phyloP scores from a whole-genome alignment of 2,329 filamentous ascomycete species.

The Coniochaeta ligniaria region DNA sequence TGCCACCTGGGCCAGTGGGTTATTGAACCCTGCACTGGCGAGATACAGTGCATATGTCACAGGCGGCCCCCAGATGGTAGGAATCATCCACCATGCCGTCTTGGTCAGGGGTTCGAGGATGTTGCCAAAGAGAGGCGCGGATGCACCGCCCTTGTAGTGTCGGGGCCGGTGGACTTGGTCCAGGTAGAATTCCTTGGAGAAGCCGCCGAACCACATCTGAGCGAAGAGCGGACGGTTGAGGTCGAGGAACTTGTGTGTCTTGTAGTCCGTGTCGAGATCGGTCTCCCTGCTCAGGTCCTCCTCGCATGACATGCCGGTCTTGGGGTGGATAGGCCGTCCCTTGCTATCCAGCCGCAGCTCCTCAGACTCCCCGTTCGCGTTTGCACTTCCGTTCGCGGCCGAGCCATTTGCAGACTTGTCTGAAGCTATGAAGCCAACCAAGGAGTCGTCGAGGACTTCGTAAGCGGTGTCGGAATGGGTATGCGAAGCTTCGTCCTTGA shows the following conservation, averaged over 20 bases:
- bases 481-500: constrained; percentile 79
- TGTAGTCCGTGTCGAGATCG: constrained; percentile 68
- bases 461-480: constrained; percentile 89
- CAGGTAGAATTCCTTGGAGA: constrained; percentile 93
- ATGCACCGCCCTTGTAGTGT: constrained; percentile 90
- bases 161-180: constrained; percentile 92
- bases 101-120: constrained; percentile 96
- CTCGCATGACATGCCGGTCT: constrained; percentile 81
- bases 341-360: not conserved
- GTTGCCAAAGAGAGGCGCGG: constrained; percentile 92
- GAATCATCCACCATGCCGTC: constrained; percentile 91
- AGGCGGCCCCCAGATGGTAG: constrained; percentile 75
- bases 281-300: constrained; percentile 86
- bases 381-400: constrained; percentile 26
- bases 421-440: constrained; percentile 71
- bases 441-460: constrained; percentile 81
- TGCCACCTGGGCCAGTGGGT: constrained; percentile 34
- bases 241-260: constrained; percentile 90
- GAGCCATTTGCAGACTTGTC: constrained; percentile 24
- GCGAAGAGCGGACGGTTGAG: constrained; percentile 75
- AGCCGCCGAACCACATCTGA: constrained; percentile 83
- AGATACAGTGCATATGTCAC: constrained; percentile 66
- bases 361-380: constrained; percentile 12
- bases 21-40: constrained; percentile 54
- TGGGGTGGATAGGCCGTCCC: constrained; percentile 38